Base-by-base conservation (phyloP, 1,284 basidiomycete genomes). In the Albatrellus sp. region DNA sequence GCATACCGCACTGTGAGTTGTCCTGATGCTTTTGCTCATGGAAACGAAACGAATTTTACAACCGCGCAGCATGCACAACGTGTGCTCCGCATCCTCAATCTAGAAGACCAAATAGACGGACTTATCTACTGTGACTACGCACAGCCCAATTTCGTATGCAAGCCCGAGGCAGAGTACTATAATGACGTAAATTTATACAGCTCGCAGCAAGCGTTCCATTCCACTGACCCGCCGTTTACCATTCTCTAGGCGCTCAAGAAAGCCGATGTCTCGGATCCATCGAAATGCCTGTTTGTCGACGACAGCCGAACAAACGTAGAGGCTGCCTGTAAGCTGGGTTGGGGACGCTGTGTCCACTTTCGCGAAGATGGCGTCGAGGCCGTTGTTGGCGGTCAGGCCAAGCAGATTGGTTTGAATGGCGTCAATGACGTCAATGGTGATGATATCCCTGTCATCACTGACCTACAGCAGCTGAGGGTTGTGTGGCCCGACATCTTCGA, bases 101-200 rank as follows among this genome's bases (percentile, higher is more conserved):
- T 93, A 11, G 72, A 77, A 14, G 82, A 90, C 55, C 73, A 80
- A 42, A 67, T 93, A 46, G 90, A 93, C 53, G 86, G 77, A 11
- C 59, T 91, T 12, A 73, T 90, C 8, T 93, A 69, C 56, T 93
- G 90, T 56, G 80, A 93, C 62, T 93, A 93, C 53, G 62, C 68
- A 7, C 55, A 75, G 33, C 67, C 72, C 12, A 60, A 82, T 48
- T 89, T 93, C 60, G 69, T 71, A 5, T 91, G 89, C 67, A 93
- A 93, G 57, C 90, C 90, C 8, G 86, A 92, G 52, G 59, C 73
- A 2, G 70, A 74, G 45, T 90, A 69, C 56, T 90, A 83, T 54
- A 56, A 66, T 36, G 64, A 73, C 58, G 86, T 84, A 48, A 41
- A 57, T 24, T 39, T 28, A 13, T 24, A n/a, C 73, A 1, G 70